A percentile compares a stretch with the other conserved stretches of the same genome.
phyloP scores from a whole-genome alignment of 2,329 filamentous ascomycete genomes.

The Byssochlamys sp. region DNA sequence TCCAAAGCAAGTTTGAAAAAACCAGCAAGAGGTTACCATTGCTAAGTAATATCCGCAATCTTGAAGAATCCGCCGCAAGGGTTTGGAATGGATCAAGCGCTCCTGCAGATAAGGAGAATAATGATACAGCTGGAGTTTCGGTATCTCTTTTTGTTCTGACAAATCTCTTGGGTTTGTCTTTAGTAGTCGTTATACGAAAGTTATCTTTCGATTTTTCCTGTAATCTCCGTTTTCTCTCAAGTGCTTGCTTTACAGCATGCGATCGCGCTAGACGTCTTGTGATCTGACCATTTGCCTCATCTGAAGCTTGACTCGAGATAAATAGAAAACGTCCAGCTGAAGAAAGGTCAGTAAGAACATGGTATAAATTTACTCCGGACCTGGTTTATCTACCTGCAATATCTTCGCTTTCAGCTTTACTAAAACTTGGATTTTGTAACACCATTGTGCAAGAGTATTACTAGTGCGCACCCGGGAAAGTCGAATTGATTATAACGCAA shows the following conservation, averaged over 20 bases:
- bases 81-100: conserved; percentile 4
- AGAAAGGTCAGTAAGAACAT: background rate
- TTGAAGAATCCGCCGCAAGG: conserved; percentile 3
- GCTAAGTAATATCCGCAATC: conserved; percentile 2
- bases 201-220: conserved; percentile 17
- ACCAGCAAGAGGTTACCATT: conserved; percentile 1
- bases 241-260: conserved; percentile 20
- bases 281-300: conserved; percentile 6
- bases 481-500: no score
- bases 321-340: conserved; percentile 1
- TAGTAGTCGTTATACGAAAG: conserved; percentile 10
- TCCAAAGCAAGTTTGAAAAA: background rate
- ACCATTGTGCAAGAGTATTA: background rate
- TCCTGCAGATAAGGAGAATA: background rate
- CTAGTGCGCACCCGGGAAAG: no score
- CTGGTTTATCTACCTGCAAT: background rate
- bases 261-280: conserved; percentile 19
- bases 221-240: conserved; percentile 19
- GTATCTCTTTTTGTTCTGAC: background rate
- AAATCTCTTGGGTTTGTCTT: background rate
- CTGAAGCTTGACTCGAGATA: conserved; percentile 13
- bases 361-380: background rate
- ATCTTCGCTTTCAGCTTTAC: background rate
- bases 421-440: background rate
- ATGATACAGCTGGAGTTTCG: background rate